Evolutionary conservation across 805 yeast species (phyloP).

Genomic region (Saccharomycopsis malanga): DNA sequence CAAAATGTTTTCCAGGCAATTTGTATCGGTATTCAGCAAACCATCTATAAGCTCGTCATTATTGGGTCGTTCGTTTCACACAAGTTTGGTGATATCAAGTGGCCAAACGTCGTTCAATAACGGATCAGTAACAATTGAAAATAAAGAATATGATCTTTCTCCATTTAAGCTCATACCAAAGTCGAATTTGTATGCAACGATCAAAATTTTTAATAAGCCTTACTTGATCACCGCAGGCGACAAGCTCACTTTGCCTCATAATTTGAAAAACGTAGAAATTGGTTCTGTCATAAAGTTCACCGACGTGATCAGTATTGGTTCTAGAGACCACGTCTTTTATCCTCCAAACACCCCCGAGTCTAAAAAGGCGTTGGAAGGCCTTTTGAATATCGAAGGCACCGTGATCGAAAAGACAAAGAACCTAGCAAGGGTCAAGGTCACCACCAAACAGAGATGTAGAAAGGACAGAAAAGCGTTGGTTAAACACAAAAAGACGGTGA

Average conservation of each 20-base stretch:
- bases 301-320: slow-evolving; percentile 76
- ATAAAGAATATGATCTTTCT: slow-evolving; percentile 34
- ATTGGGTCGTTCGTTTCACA: too few relatives aligned
- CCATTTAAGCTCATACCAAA: slow-evolving; percentile 61
- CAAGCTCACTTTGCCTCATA: slow-evolving; percentile 68
- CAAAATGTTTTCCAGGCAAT: too few relatives aligned
- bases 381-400: slow-evolving; percentile 62
- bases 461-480: slow-evolving; percentile 57
- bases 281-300: slow-evolving; percentile 76
- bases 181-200: slow-evolving; percentile 69
- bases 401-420: slow-evolving; percentile 82
- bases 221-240: slow-evolving; percentile 92
- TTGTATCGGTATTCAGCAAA: too few relatives aligned
- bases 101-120: too few relatives aligned
- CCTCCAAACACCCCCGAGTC: slow-evolving; percentile 17
- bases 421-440: slow-evolving; percentile 64
- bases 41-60: too few relatives aligned
- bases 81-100: too few relatives aligned
- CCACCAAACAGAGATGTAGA: slow-evolving; percentile 75
- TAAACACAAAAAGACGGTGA: slow-evolving; percentile 69
- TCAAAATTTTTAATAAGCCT: slow-evolving; percentile 75
- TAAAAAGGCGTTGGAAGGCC: slow-evolving; percentile 33
- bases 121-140: not conserved
- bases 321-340: slow-evolving; percentile 64
- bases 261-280: slow-evolving; percentile 64